phyloP scores from a whole-genome alignment of 495 filamentous ascomycete genomes.

The Trichoderma parareesei region DNA sequence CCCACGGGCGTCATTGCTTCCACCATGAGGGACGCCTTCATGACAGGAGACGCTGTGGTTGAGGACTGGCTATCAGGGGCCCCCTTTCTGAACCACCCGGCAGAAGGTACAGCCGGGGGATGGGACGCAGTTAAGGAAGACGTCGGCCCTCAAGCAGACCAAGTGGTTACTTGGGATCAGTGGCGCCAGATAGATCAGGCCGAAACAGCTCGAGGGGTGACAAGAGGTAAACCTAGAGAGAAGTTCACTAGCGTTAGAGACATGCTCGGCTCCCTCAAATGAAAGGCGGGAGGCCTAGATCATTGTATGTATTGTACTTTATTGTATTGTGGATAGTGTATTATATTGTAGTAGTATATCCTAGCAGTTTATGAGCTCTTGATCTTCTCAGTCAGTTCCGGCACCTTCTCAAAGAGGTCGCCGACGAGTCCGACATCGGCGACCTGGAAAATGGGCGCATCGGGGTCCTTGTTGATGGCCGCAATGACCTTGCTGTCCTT shows the following conservation, averaged over 20 bases:
- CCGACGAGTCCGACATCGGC: conserved; percentile 93
- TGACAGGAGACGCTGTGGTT: conserved; percentile 72
- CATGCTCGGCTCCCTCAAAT: conserved; percentile 65
- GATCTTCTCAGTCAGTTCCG: conserved; percentile 92
- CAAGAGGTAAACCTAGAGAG: conserved; percentile 68
- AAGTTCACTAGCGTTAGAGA: conserved; percentile 72
- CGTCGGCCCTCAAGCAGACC: conserved; percentile 25
- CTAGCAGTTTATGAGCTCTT: conserved; percentile 45
- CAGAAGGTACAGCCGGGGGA: conserved; percentile 38
- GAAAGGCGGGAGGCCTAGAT: background rate
- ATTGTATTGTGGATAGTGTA: conserved; percentile 14
- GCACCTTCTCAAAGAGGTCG: conserved; percentile 91
- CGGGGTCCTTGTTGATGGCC: conserved; percentile 93
- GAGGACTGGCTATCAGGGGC: conserved; percentile 52
- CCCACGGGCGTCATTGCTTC: conserved; percentile 93
- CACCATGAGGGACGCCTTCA: conserved; percentile 93
- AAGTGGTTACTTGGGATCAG: conserved; percentile 67
- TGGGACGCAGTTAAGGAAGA: conserved; percentile 66
- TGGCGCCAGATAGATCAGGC: conserved; percentile 79
- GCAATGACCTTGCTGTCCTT: conserved; percentile 99
- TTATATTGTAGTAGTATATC: conserved; percentile 16
- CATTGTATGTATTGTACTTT: conserved; percentile 15
- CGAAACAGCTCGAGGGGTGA: conserved; percentile 59
- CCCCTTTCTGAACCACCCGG: conserved; percentile 41
- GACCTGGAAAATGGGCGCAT: conserved; percentile 97